Percentiles rank a stretch among this genome's conserved stretches.
Conservation (phyloP, 1,139 yeast species). For the Blastobotrys capitulatus region DNA sequence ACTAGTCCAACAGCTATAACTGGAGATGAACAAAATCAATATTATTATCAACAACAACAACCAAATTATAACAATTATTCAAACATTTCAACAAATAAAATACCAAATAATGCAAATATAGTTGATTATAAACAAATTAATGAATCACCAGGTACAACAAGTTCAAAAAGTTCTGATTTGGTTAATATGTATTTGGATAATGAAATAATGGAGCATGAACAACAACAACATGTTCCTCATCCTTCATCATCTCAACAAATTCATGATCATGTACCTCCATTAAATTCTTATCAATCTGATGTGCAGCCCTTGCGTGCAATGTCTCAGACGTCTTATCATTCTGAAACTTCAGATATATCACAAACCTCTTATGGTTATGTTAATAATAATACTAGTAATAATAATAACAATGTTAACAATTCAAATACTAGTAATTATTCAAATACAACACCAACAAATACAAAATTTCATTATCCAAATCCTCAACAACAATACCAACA, state of each 20-base stretch:
- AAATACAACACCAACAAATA: conserved; percentile 9
- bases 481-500: conserved; percentile 7
- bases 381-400: neutral
- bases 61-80: conserved; percentile 6
- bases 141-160: neutral
- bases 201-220: conserved; percentile 7
- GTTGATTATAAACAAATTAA: conserved; percentile 3
- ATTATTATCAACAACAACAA: neutral
- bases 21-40: conserved; percentile 5
- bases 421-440: neutral
- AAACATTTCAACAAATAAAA: conserved; percentile 25
- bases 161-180: conserved; percentile 1
- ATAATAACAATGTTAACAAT: conserved; percentile 6
- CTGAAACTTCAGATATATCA: neutral
- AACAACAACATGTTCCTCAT: neutral
- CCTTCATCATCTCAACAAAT: too few relatives aligned
- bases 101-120: conserved; percentile 23
- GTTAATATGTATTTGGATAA: conserved; percentile 14
- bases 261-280: conserved; percentile 9
- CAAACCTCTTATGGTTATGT: neutral
- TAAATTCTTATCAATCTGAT: conserved; percentile 13
- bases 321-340: conserved; percentile 6
- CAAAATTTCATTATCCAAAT: conserved; percentile 5
- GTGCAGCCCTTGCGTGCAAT: conserved; percentile 12
- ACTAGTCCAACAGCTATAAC: conserved; percentile 21